Base-by-base conservation (phyloP, 495 filamentous ascomycete species). In the Hypoxylon trugodes region DNA sequence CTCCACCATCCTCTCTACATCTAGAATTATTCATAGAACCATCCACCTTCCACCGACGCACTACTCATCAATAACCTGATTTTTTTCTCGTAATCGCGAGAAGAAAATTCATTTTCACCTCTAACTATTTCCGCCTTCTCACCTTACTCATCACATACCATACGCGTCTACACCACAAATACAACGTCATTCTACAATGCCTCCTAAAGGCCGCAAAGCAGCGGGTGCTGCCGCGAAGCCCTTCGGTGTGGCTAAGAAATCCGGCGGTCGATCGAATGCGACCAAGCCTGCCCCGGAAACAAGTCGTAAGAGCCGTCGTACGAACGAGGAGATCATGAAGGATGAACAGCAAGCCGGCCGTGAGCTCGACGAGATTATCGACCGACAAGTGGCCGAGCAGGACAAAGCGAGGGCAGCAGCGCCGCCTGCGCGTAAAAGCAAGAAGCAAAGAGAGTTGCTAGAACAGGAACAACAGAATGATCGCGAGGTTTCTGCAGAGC, bases 111-210 rank as follows among this genome's bases (percentile, higher is more conserved):
- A 28, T 30, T 28, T 6, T 42, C 5, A 24, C 21, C 40, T 25
- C 5, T 28, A 22, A 13, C 30, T 30, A 30, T 15, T 7, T n/a
- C 24, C 13, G 15, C 25, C 2, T 18, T 28, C 13, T 15, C 18
- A 46, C n/a, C 42, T 16, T 18, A n/a, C n/a, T n/a, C n/a, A n/a
- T n/a, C n/a, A 2, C 4, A 3, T 35, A 48, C 45, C 16, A 10
- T 48, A 33, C 45, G 26, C 13, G 26, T 58, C 37, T 22, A 15
- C 36, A 15, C 21, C 37, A 36, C 10, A 15, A n/a, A 40, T n/a
- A 10, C 40, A 18, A 28, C 37, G 26, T 40, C 49, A 18, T 30
- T 25, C n/a, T 54, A 57, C 33, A 19, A 66, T 68, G 59, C 61
- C 65, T 51, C 57, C 53, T 22, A 51, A 15, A 60, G 21, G 7